Percentiles rank a stretch among this genome's conserved stretches.
phyloP scores from a whole-genome alignment of 2,329 filamentous ascomycete genomes.

The Aspergillus aculeatinus region DNA sequence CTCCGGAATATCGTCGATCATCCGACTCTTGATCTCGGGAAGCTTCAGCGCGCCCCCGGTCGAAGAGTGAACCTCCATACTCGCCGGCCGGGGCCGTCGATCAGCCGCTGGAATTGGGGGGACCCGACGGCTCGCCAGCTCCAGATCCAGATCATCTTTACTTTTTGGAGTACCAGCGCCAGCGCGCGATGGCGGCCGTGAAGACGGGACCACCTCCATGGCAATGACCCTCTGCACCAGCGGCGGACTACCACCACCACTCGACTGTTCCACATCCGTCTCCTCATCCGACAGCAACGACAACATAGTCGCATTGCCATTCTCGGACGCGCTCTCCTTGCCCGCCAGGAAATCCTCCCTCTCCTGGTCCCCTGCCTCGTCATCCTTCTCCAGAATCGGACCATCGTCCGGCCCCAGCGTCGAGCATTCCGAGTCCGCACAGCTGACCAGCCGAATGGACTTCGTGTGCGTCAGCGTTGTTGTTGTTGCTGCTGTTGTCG shows the following conservation, averaged over 20 bases:
- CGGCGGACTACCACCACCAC: not conserved
- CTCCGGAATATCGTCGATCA: conserved; percentile 23
- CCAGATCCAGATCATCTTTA: conserved; percentile 4
- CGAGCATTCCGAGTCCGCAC: conserved; percentile 12
- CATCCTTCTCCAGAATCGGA: not conserved
- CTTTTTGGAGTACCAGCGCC: not conserved
- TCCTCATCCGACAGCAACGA: conserved; percentile 2
- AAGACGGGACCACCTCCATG: conserved; percentile 1
- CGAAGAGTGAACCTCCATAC: conserved; percentile 5
- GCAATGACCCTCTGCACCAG: not conserved
- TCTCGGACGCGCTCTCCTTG: not conserved
- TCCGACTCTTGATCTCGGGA: conserved; percentile 16
- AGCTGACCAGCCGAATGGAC: conserved; percentile 20
- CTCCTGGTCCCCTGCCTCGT: not conserved
- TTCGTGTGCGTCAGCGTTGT: conserved; percentile 1
- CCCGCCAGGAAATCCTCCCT: not conserved
- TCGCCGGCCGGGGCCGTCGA: not conserved
- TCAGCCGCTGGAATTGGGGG: not conserved
- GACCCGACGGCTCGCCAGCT: conserved; percentile 1
- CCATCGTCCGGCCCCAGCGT: not conserved
- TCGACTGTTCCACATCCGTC: not conserved
- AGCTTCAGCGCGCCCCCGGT: conserved; percentile 4
- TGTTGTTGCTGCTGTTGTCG: not conserved
- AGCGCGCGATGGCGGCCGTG: conserved; percentile 12
- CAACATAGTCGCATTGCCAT: not conserved